Evolutionary conservation across 352 stramenopile species (phyloP).

Genomic region (Elongisporangium undulatum): DNA sequence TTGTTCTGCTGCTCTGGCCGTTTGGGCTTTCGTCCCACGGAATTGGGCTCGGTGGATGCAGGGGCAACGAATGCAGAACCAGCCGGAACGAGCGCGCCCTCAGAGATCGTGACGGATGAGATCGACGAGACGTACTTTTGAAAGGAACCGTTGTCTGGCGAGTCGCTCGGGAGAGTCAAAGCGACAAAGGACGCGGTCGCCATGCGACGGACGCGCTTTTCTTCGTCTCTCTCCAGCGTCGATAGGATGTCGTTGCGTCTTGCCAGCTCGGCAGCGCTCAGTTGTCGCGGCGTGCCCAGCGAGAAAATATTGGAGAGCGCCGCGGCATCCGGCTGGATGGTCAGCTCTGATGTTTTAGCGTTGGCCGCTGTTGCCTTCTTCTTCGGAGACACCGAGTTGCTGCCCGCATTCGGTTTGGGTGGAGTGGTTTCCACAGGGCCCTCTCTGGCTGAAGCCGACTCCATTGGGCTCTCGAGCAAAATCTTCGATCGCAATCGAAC

Average conservation of each 20-base stretch:
- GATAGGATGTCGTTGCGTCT: slow-evolving; percentile 46
- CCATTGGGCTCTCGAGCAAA: not conserved
- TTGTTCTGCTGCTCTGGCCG: slow-evolving; percentile 8
- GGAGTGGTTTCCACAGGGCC: not conserved
- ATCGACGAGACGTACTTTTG: slow-evolving; percentile 34
- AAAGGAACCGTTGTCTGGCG: slow-evolving; percentile 21
- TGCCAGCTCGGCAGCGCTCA: slow-evolving; percentile 37
- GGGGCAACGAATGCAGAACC: not conserved
- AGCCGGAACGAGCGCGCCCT: not conserved
- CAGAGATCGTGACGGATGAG: slow-evolving; percentile 19
- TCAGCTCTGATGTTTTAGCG: not conserved
- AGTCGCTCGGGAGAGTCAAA: slow-evolving; percentile 19
- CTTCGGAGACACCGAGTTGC: not conserved
- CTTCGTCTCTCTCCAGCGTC: slow-evolving; percentile 34
- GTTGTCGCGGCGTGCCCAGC: slow-evolving; percentile 49
- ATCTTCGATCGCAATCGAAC: slow-evolving; percentile 7
- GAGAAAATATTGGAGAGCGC: slow-evolving; percentile 56
- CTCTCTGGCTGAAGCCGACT: not conserved
- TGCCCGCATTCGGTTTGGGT: not conserved
- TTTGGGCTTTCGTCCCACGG: slow-evolving; percentile 3
- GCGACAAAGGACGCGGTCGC: slow-evolving; percentile 26
- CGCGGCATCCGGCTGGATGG: slow-evolving; percentile 14
- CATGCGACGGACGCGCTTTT: slow-evolving; percentile 16
- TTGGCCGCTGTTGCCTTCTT: not conserved
- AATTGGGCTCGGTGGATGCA: not conserved